Base-by-base conservation (phyloP, 2,329 filamentous ascomycete species). In the Rhynchosporium graminicola region DNA sequence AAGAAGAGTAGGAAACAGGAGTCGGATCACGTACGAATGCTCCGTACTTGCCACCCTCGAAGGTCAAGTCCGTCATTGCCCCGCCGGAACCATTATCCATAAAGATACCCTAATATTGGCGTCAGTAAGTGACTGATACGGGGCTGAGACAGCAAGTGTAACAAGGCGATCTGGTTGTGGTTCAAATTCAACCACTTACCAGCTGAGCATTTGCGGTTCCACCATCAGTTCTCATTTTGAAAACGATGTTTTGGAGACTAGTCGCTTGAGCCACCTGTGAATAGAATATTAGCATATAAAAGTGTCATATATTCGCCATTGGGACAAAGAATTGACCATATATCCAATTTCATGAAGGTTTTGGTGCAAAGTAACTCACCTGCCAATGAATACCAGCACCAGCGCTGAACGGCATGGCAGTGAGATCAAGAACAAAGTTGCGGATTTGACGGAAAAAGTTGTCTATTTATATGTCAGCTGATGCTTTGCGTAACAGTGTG, bases 11-110 rank as follows among this genome's bases (percentile, higher is more conserved):
- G 20, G 20, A 20, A 20, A 20, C 20, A 20, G 20, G 20, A 20
- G 20, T 20, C 20, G 20, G 9, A 6, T 36, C 6, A 36, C 33
- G 5, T 36, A 36, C 33, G 77, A 91, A 94, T 69, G 87, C 87
- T 60, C 92, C 91, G 68, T 87, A 87, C 68, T 84, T 84, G 66
- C 92, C 92, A 64, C 91, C 92, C 70, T 92, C 91, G 82, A 96
- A 96, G 64, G 83, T 86, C 38, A 96, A 80, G 73, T 96, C 91
- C 13, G 85, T 84, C 86, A 96, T 90, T 78, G 92, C 93, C 56
- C 91, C 90, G 64, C 91, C 91, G 1, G 88, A 92, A 56, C 89
- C 90, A 71, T 93, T 93, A 73, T 94, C 90, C 82, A 92, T 92
- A 77, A 91, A 92, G 73, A 93, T 86, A 66, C 90, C 90, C 74